Evolutionary conservation across 2,329 filamentous ascomycete genomes (phyloP), one percentile per base, ranked within the genome.

Genomic region (Pyrenochaeta sp.): DNA sequence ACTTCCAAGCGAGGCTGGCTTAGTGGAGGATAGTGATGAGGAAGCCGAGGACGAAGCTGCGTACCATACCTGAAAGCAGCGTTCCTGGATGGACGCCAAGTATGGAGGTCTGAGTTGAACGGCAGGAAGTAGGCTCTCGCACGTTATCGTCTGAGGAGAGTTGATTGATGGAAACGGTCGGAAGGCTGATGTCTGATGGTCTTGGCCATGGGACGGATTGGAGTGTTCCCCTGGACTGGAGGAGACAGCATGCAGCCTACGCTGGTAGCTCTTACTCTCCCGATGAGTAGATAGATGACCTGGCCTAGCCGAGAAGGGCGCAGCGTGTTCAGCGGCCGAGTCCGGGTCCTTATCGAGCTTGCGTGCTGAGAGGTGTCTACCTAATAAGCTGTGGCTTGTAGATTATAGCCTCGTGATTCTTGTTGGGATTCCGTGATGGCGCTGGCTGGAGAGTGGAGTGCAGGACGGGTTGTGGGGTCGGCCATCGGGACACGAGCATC

Each of bases 1-100:
- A 37, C 73, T 86, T 39, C 82, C 83, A 7, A 83, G 81, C 70
- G 82, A 84, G 55, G 77, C 69, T 56, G 75, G 63, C 13, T 59
- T 71, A 46, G 64, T 72, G 15, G 73, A 76, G 61, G 70, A 72
- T 57, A 73, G 69, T 55, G 69, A 71, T 25, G 72, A 68, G 24
- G 75, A 75, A 53, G 71, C 71, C 13, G 68, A 70, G 50, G 70
- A 72, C 15, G 69, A 71, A 36, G 69, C 63, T 50, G 74, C 72
- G 45, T 74, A 74, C 50, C 74, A 75, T 65, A 72, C 67, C 51
- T 76, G 66, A 75, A 75, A 52, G 61, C 54, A 51, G 47, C 34
- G n/a, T 30, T 52, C 28, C 47, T 40, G 32, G 42, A 34, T 42
- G 51, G 36, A 47, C 30, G 24, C 36, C 55, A 47, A 40, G 50